Percentiles rank a stretch among this genome's conserved stretches.
phyloP scores from a whole-genome alignment of 495 filamentous ascomycete genomes.

The Neurospora cerealis region DNA sequence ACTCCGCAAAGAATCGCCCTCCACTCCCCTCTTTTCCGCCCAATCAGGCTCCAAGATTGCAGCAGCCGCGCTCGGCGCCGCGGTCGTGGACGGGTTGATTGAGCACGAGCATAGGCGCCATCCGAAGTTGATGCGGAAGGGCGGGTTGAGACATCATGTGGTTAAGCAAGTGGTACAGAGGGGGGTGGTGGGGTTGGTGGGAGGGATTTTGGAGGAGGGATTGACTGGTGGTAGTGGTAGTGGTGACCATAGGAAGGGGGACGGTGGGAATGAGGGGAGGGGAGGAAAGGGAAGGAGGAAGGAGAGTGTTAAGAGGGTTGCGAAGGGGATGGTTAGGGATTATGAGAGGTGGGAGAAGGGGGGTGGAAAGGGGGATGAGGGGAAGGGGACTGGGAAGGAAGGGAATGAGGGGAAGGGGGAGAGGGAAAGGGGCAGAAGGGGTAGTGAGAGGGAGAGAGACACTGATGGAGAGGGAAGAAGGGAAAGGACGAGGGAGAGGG shows the following conservation, averaged over 20 bases:
- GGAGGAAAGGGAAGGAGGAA: neutral
- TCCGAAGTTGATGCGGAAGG: conserved; percentile 14
- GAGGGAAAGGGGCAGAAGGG: neutral
- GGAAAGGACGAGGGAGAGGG: neutral
- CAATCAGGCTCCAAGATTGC: conserved; percentile 19
- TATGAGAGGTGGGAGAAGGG: neutral
- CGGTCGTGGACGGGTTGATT: conserved; percentile 21
- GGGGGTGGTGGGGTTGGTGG: conserved; percentile 15
- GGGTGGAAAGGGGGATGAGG: neutral
- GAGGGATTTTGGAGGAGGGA: neutral
- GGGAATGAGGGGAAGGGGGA: neutral
- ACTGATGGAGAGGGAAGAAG: neutral
- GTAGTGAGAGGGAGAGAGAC: neutral
- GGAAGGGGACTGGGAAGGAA: neutral
- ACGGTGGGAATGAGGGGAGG: neutral
- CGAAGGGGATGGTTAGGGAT: neutral
- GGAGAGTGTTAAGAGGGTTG: conserved; percentile 1
- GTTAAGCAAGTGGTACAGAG: conserved; percentile 16
- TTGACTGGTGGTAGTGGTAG: neutral
- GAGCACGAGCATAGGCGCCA: conserved; percentile 1
- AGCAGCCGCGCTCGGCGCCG: conserved; percentile 19
- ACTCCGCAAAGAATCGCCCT: conserved; percentile 10
- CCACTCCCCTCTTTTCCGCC: conserved; percentile 15
- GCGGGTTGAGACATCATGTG: conserved; percentile 16
- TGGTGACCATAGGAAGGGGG: neutral